Percentiles rank a stretch among this genome's conserved stretches.
These are phyloP conservation scores for Leishmania lainsoni DNA, from an alignment of 208 protist species.

Conservation along the genomic window DNA sequence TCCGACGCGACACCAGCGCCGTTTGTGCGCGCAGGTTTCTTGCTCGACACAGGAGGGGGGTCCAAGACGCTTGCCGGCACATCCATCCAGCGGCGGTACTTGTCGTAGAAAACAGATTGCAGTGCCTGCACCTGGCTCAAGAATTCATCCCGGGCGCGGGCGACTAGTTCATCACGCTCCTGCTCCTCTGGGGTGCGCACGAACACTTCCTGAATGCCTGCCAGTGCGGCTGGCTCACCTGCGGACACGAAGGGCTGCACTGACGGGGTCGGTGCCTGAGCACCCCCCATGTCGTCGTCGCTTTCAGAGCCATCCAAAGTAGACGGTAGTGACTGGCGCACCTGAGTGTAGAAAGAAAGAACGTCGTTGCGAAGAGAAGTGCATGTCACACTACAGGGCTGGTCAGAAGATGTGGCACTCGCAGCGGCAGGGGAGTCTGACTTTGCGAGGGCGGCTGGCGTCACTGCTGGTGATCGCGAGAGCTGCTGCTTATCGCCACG, in stretches of 20 bases:
- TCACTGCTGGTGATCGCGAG: not conserved
- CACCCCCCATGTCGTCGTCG: conserved; percentile 36
- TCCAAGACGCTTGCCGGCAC: conserved; percentile 66
- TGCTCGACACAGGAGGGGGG: not conserved
- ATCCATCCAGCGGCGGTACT: conserved; percentile 85
- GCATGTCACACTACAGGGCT: conserved; percentile 61
- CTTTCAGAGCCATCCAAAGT: conserved; percentile 30
- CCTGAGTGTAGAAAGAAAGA: conserved; percentile 49
- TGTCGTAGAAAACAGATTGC: conserved; percentile 74
- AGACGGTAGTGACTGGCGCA: conserved; percentile 58
- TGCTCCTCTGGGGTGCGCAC: conserved; percentile 54
- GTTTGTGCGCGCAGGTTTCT: not conserved
- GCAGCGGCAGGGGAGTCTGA: not conserved
- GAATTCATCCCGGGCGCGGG: conserved; percentile 70
- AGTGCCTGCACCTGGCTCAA: conserved; percentile 75
- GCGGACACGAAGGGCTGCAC: not conserved
- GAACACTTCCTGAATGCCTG: conserved; percentile 42
- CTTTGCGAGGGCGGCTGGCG: not conserved
- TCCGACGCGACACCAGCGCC: not conserved
- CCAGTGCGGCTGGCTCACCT: not conserved
- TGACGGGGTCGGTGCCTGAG: not conserved
- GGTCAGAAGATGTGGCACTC: not conserved
- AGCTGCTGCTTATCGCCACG: not conserved
- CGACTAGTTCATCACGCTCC: conserved; percentile 45
- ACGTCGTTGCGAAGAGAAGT: conserved; percentile 55